A percentile compares a stretch with the other conserved stretches of the same genome.
These are phyloP conservation scores for Acorus calamus DNA, from an alignment of 106 monocot genomes.

Conservation along the genomic window DNA sequence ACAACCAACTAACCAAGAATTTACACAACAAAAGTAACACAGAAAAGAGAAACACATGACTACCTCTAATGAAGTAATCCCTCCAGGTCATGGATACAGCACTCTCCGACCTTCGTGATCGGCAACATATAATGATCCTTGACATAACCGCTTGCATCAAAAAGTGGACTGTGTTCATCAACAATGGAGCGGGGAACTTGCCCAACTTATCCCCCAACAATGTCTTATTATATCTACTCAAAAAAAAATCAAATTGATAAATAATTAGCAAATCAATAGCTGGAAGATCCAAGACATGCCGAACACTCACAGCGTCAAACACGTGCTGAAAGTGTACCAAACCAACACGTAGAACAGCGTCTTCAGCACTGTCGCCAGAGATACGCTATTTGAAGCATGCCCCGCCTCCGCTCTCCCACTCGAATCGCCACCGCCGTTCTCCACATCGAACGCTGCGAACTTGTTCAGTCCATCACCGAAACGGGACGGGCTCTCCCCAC, in stretches of 20 bases:
- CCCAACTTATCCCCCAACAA: constrained; percentile 72
- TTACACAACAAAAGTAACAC: not conserved
- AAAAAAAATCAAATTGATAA: not conserved
- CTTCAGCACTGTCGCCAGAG: constrained; percentile 41
- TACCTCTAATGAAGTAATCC: constrained; percentile 88
- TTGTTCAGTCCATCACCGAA: constrained; percentile 1
- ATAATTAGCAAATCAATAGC: not conserved
- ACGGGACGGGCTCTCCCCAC: not conserved
- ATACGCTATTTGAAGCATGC: constrained; percentile 13
- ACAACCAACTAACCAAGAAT: too few species aligned
- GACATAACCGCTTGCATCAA: constrained; percentile 79
- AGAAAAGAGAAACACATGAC: not conserved
- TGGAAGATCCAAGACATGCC: not conserved
- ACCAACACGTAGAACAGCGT: constrained; percentile 48
- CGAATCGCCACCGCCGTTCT: constrained; percentile 22
- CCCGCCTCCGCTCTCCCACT: constrained; percentile 17
- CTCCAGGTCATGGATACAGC: constrained; percentile 51
- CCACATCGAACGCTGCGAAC: constrained; percentile 42
- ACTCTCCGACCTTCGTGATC: constrained; percentile 18
- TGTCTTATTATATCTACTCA: constrained; percentile 76
- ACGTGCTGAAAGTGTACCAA: constrained; percentile 89
- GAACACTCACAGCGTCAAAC: constrained; percentile 77
- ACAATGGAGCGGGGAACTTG: constrained; percentile 78
- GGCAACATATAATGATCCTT: constrained; percentile 38
- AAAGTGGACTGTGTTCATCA: constrained; percentile 95